phyloP scores from a whole-genome alignment of 2,329 filamentous ascomycete species.

The Trichoderma sp. region DNA sequence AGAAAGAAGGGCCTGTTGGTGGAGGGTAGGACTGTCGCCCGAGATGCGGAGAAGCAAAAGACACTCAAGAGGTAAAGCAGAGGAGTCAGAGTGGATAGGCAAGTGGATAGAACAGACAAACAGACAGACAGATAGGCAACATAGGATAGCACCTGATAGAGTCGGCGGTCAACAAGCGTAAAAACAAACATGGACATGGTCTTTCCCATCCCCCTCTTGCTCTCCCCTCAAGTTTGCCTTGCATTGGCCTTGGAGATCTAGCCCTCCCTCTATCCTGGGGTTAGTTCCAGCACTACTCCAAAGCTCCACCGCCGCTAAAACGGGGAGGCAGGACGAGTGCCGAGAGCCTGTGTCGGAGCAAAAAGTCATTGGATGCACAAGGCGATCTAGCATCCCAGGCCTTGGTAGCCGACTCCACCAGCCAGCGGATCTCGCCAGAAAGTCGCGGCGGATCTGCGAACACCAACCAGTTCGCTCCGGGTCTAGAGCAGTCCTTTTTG shows the following conservation, averaged over 20 bases:
- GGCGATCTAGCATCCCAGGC: slow-evolving; percentile 2
- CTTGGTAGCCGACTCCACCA: background rate
- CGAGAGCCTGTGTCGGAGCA: background rate
- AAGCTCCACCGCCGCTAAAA: slow-evolving; percentile 1
- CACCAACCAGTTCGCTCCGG: background rate
- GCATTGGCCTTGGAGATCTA: slow-evolving; percentile 6
- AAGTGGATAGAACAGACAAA: background rate
- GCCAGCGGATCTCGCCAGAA: slow-evolving; percentile 5
- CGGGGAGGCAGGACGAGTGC: slow-evolving; percentile 6
- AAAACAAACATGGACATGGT: slow-evolving; percentile 1
- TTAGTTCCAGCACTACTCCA: slow-evolving; percentile 3
- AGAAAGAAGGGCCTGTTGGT: slow-evolving; percentile 86
- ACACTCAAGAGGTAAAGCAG: slow-evolving; percentile 58
- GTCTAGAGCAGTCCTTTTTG: slow-evolving; percentile 11
- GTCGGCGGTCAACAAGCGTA: background rate
- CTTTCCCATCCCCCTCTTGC: background rate
- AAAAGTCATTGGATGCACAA: background rate
- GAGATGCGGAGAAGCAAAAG: slow-evolving; percentile 90
- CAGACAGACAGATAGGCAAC: background rate
- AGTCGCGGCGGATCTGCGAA: background rate
- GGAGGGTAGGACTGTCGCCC: slow-evolving; percentile 72
- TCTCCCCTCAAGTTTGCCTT: background rate
- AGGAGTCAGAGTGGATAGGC: background rate
- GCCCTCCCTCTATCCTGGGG: background rate
- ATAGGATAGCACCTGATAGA: background rate